Base-by-base conservation (phyloP, 2,329 filamentous ascomycete species). In the Colletotrichum sp. region DNA sequence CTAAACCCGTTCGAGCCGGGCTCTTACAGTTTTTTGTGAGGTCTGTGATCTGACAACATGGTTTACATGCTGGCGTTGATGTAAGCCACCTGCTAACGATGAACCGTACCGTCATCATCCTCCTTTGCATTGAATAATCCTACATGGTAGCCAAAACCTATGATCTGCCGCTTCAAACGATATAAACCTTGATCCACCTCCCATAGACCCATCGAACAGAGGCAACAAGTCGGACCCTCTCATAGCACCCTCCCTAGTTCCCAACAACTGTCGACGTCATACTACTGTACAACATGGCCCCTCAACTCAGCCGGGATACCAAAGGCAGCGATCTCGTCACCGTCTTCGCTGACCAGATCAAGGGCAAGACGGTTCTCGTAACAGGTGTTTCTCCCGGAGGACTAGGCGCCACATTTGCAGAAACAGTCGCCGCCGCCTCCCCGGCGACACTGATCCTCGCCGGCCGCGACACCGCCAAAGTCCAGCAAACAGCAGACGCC, bases 381-480 rank as follows among this genome's bases (percentile, higher is more conserved):
- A 87, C 86, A 0, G 86, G 86, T n/a, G 82, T 85, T 31, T 83
- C 84, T 6, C 83, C 82, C 6, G 79, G 80, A 65, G 80, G 82
- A 29, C 79, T 87, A 16, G 85, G 86, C n/a, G 80, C 81, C 33
- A 70, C 76, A 8, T 86, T 85, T 61, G 80, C 81, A 36, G 70
- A 79, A 16, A 76, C 81, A 51, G 79, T 88, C 55, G 86, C 87
- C 24, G 77, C 81, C 13, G 83, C 82, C 33, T 78, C 81, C 1
- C 86, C 87, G 0, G 74, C 78, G 4, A 78, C 84, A 31, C 84
- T 90, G 69, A 86, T 87, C 65, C 83, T 88, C 31, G 85, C 83
- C 8, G 86, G 86, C 34, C 87, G 88, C 70, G 86, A 80, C 59
- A 66, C 77, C 7, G 66, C 79, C 16, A 89, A 87, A 69, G 74